Evolutionary conservation across 1,139 yeast species (phyloP).

Genomic region (Pichia sp.): DNA sequence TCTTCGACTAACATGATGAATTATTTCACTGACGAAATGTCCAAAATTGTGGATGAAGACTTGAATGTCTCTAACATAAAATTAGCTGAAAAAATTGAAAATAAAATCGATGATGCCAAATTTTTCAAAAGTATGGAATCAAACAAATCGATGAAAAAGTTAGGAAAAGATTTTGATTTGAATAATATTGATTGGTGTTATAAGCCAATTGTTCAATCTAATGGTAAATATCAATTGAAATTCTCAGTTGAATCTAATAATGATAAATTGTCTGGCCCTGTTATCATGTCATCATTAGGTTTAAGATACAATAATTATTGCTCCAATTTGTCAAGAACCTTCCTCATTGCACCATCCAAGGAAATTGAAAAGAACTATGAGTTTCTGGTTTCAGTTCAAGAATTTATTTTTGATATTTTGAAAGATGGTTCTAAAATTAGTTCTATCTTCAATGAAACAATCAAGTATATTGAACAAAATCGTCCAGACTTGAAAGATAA

Average conservation of each 20-base stretch:
- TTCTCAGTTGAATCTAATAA: constrained; percentile 78
- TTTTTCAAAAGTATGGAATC: constrained; percentile 45
- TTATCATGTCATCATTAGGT: constrained; percentile 78
- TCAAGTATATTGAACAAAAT: constrained; percentile 47
- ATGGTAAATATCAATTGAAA: constrained; percentile 74
- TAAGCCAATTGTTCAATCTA: constrained; percentile 86
- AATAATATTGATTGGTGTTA: constrained; percentile 89
- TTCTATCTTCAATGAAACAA: constrained; percentile 57
- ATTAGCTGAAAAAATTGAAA: constrained; percentile 71
- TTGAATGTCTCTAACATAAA: constrained; percentile 63
- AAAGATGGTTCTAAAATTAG: constrained; percentile 63
- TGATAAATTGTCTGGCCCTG: constrained; percentile 67
- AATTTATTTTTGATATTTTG: constrained; percentile 48
- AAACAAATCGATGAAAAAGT: constrained; percentile 51
- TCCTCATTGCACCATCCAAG: constrained; percentile 80
- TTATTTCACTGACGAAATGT: constrained; percentile 82
- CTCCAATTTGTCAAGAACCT: constrained; percentile 82
- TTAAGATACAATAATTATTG: constrained; percentile 85
- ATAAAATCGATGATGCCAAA: constrained; percentile 68
- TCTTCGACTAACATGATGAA: constrained; percentile 79
- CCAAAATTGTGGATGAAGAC: constrained; percentile 81
- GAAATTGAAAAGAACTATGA: constrained; percentile 76
- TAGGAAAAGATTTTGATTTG: constrained; percentile 57
- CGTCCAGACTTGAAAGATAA: constrained; percentile 56
- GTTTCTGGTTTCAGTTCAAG: constrained; percentile 60